Base-by-base conservation (phyloP, 148 eudicot species). In the Mesembryanthemum crystallinum region DNA sequence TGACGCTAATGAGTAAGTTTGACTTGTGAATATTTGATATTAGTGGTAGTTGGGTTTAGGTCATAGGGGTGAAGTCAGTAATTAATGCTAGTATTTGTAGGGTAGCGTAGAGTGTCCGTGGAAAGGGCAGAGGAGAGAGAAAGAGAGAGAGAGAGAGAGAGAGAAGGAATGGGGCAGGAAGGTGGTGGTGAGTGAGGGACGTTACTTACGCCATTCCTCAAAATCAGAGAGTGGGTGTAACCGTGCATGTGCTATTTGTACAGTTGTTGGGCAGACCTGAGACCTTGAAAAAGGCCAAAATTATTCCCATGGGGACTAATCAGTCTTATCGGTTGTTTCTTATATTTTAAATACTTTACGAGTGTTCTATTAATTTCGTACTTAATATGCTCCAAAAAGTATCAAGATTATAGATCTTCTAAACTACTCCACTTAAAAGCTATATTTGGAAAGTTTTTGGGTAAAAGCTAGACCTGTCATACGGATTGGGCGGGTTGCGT, bases 191-290 rank as follows among this genome's bases (percentile, higher is more conserved):
- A 5, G 15, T n/a, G 67, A 10, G 28, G 43, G 15, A 32, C 54
- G 79, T 76, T 27, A 72, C 58, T n/a, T n/a, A n/a, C n/a, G 39
- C 45, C 63, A 72, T 37, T 17, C 76, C 81, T 39, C 54, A 65
- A 54, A 55, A 64, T 78, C 69, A 62, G 80, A 78, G 71, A 63
- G 80, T 61, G 71, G 55, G 76, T 64, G 76, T 68, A 69, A 76
- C 79, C 79, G 79, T 76, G 79, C 79, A 76, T 76, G 79, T 76
- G 79, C 79, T 9, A 58, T 76, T 42, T 76, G 45, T 67, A 76
- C 73, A 76, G 59, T 76, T 59, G 79, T 43, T 69, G 14, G 35
- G 8, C 73, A 29, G 43, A 42, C 58, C 21, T 54, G 58, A 54
- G 58, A n/a, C 6, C 23, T 54, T 54, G 58, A 54, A 21, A 54